Evolutionary conservation across 2,329 filamentous ascomycete species (phyloP), one percentile per base, ranked within the genome.

Genomic region (Penicillium sp.): DNA sequence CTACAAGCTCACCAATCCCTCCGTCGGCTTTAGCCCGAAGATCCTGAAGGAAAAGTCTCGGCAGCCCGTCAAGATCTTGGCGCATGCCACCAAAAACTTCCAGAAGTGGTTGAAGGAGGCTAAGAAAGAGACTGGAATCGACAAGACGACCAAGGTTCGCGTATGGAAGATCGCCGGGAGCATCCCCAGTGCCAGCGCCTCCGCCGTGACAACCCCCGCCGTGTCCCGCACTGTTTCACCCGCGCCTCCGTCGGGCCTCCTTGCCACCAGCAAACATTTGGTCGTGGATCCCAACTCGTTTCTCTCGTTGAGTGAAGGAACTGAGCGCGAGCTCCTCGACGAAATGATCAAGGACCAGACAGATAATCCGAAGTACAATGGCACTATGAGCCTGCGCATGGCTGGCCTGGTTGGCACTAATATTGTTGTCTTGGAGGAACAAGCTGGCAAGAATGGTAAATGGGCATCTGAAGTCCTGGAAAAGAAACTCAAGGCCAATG

Each of bases 361-460:
- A 0, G 77, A 77, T 52, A 87, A 95, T 64, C 63, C 78, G 2
- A 92, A 91, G 31, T 93, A 90, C 73, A 96, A 95, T 62, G 91
- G 92, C 13, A 82, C 77, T 19, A 80, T 85, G 55, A 85, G 83
- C 1, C 74, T 97, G 44, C 82, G 84, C 37, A 77, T 85, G 50
- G 82, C 86, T 46, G 87, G 87, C 1, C 79, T 97, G 19, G 83
- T 81, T n/a, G 84, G 85, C 28, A 87, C 91, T 58, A 86, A 90
- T 66, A 85, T 87, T 3, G 81, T 97, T 46, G 85, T 96, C n/a
- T 77, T 97, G 5, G 93, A 97, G 69, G 91, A 96, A 70, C 81
- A 87, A 57, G 79, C 88, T 43, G 81, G 59, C 36, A 78, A 66
- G 11, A 80, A 80, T 45, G 81, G 81, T 16, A 83, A 86, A 57